A percentile compares a stretch with the other conserved stretches of the same genome.
Conservation (phyloP, 108 stramenopile species). For the Cylindrotheca closterium region DNA sequence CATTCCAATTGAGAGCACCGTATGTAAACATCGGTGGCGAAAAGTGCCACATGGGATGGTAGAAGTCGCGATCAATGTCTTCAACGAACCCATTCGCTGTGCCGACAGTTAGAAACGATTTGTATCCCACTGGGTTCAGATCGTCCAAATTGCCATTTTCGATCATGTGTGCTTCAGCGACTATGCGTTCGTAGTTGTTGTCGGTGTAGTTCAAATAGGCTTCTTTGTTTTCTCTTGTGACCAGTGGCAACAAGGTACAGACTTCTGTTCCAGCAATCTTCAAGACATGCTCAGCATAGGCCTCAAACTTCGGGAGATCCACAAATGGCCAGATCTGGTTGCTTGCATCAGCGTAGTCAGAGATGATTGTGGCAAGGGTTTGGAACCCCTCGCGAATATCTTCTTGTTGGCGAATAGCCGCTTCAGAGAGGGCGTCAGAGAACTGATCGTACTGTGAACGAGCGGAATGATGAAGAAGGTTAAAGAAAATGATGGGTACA, state of each 20-base stretch:
- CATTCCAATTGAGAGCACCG: constrained; percentile 19
- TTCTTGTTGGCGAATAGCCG: background rate
- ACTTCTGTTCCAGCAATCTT: background rate
- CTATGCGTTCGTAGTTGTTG: background rate
- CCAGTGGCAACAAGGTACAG: background rate
- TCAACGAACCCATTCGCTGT: background rate
- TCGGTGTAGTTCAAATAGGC: background rate
- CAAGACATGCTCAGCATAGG: background rate
- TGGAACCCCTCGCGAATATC: background rate
- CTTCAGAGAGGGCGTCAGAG: background rate
- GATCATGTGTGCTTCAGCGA: constrained; percentile 1
- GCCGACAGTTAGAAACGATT: background rate
- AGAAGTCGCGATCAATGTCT: background rate
- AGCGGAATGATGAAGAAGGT: too few relatives aligned
- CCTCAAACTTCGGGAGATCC: constrained; percentile 3
- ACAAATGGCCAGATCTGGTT: constrained; percentile 20
- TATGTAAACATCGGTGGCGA: too few relatives aligned
- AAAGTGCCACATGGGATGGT: constrained; percentile 9
- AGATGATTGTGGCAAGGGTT: too few relatives aligned
- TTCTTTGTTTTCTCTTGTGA: constrained; percentile 1
- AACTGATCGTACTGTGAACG: constrained; percentile 6
- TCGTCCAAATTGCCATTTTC: constrained; percentile 9
- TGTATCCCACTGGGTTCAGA: background rate
- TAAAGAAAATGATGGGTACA: too few relatives aligned
- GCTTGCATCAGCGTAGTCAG: background rate